Percentiles rank a stretch among this genome's conserved stretches.
These are phyloP conservation scores for Fusarium redolens DNA, from an alignment of 2,329 filamentous ascomycete species.

Conservation along the genomic window DNA sequence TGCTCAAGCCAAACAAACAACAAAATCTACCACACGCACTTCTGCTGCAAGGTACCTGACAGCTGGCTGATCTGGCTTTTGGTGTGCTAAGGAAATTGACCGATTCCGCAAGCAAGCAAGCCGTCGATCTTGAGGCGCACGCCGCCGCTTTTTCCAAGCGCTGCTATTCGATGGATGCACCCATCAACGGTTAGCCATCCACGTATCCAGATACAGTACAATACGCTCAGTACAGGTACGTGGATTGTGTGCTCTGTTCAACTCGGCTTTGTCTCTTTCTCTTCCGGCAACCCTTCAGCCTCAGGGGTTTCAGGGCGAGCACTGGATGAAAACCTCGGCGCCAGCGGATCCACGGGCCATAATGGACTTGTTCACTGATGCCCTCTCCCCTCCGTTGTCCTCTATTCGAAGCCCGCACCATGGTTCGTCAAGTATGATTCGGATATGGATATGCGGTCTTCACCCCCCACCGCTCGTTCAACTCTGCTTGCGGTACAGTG, in stretches of 20 bases:
- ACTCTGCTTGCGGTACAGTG: slow-evolving; percentile 9
- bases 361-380: slow-evolving; percentile 9
- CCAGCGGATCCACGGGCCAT: slow-evolving; percentile 27
- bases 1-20: neutral
- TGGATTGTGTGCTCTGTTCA: neutral
- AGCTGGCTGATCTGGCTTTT: slow-evolving; percentile 6
- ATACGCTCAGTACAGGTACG: neutral
- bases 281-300: slow-evolving; percentile 19
- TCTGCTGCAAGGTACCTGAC: slow-evolving; percentile 20
- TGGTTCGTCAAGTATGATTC: slow-evolving; percentile 11
- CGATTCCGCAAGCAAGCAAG: slow-evolving; percentile 26
- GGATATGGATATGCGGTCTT: slow-evolving; percentile 16
- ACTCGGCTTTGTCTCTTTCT: neutral
- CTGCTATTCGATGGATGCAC: slow-evolving; percentile 29
- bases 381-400: neutral
- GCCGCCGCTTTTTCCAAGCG: slow-evolving; percentile 22
- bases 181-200: slow-evolving; percentile 21
- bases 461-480: slow-evolving; percentile 26
- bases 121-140: slow-evolving; percentile 26
- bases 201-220: slow-evolving; percentile 11
- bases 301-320: slow-evolving; percentile 35
- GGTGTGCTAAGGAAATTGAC: slow-evolving; percentile 5
- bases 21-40: neutral
- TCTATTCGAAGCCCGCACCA: slow-evolving; percentile 1
- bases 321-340: slow-evolving; percentile 21